Conservation (phyloP, 2,329 filamentous ascomycete genomes). For the Colletotrichum siamense region DNA sequence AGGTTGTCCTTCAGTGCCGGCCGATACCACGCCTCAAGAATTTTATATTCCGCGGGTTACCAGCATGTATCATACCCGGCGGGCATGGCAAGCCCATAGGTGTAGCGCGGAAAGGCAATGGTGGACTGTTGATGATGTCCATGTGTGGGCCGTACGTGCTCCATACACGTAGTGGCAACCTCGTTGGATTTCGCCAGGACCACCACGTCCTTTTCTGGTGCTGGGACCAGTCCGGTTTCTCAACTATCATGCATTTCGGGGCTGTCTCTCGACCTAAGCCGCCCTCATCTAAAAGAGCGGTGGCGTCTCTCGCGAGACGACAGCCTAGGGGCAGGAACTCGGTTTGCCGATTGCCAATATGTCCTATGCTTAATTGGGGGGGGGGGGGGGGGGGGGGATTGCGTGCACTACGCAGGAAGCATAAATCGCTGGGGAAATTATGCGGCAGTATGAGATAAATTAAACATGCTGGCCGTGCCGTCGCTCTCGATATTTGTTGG, state of each 20-base stretch:
- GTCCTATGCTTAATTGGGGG: not conserved
- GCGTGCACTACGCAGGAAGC: not conserved
- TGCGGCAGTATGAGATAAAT: not conserved
- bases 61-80: constrained; percentile 32
- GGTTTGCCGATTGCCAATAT: not conserved
- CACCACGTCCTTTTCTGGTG: not conserved
- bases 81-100: constrained; percentile 60
- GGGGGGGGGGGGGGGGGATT: too few species aligned
- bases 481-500: not conserved
- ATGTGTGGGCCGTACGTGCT: not conserved
- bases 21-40: not conserved
- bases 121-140: not conserved
- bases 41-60: not conserved
- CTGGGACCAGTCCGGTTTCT: not conserved
- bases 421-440: not conserved
- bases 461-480: not conserved
- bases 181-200: not conserved
- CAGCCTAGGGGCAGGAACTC: not conserved
- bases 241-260: not conserved
- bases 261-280: not conserved
- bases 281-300: not conserved
- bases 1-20: not conserved
- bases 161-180: not conserved
- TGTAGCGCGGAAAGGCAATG: not conserved
- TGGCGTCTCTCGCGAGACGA: not conserved